Percentiles rank a stretch among this genome's conserved stretches.
These are phyloP conservation scores for Crataegus laevigata DNA, from an alignment of 306 rosid species.

Conservation along the genomic window DNA sequence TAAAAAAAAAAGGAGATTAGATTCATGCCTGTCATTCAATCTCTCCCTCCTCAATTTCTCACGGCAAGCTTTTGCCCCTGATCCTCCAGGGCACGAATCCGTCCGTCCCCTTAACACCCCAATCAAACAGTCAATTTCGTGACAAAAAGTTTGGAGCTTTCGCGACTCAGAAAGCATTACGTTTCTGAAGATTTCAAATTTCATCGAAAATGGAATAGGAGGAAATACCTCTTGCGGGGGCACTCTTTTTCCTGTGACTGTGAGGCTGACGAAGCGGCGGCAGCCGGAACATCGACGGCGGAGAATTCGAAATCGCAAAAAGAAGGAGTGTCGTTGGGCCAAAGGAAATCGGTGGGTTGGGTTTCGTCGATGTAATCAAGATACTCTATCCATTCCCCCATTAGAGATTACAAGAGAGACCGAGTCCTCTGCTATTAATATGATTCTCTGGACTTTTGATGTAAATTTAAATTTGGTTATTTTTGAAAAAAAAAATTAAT, in stretches of 20 bases:
- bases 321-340: constrained; percentile 38
- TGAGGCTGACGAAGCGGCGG: not conserved
- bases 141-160: not conserved
- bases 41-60: constrained; percentile 83
- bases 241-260: constrained; percentile 29
- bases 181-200: not conserved
- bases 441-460: not conserved
- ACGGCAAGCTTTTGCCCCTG: constrained; percentile 75
- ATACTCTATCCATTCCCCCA: constrained; percentile 43
- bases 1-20: constrained; percentile 7
- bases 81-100: constrained; percentile 41
- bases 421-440: not conserved
- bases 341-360: constrained; percentile 46
- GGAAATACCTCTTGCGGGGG: constrained; percentile 56
- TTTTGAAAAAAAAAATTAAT: not conserved
- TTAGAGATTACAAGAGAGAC: not conserved
- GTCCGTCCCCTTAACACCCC: constrained; percentile 37
- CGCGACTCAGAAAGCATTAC: not conserved
- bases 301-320: constrained; percentile 38
- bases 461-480: not conserved
- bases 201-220: not conserved
- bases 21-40: constrained; percentile 73
- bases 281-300: constrained; percentile 25
- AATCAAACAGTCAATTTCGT: not conserved
- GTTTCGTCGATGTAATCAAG: constrained; percentile 47